Percentiles rank a stretch among this genome's conserved stretches.
phyloP scores from a whole-genome alignment of 257 asterid species.

The Vinca minor region DNA sequence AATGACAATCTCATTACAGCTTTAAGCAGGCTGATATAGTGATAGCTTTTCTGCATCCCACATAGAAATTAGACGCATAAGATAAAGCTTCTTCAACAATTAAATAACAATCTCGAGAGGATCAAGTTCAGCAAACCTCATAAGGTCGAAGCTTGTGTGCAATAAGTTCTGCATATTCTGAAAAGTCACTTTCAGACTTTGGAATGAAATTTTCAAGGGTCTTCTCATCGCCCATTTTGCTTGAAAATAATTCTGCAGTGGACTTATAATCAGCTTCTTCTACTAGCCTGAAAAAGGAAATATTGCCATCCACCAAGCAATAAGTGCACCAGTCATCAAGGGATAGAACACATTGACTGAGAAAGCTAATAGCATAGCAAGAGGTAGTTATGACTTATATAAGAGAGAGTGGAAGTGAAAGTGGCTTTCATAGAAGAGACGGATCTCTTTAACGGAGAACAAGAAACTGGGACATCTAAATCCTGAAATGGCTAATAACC shows the following conservation, averaged over 20 bases:
- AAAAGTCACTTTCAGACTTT: conserved; percentile 67
- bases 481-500: background rate
- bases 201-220: conserved; percentile 85
- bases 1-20: conserved; percentile 77
- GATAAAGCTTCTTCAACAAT: background rate
- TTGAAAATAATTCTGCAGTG: conserved; percentile 74
- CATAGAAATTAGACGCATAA: conserved; percentile 7
- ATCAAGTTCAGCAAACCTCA: conserved; percentile 49
- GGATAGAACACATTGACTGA: background rate
- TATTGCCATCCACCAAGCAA: background rate
- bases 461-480: too few species aligned
- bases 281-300: conserved; percentile 50
- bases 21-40: conserved; percentile 76
- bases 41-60: conserved; percentile 74
- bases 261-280: conserved; percentile 96
- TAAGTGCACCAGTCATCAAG: background rate
- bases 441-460: too few species aligned
- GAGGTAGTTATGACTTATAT: background rate
- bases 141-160: conserved; percentile 67
- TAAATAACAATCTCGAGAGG: background rate
- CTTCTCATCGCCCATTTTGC: conserved; percentile 59
- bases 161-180: conserved; percentile 76
- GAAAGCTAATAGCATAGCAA: background rate
- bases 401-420: background rate
- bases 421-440: background rate